Percentiles rank a stretch among this genome's conserved stretches.
Evolutionary conservation across 345 rosid genomes (phyloP).

Genomic region (Geranium rotundifolium): DNA sequence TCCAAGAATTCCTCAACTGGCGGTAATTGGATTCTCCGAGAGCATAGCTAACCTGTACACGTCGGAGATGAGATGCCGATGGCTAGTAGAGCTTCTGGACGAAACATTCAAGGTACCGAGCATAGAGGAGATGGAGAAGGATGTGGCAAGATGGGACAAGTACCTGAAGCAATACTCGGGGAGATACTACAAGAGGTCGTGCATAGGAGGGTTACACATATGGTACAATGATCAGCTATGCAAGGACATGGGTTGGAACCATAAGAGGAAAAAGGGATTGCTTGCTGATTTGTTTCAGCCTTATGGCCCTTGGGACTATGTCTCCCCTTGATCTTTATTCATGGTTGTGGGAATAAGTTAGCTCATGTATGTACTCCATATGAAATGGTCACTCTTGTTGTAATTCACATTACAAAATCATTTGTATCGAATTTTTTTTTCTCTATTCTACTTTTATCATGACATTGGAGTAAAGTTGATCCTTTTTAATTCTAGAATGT

Average conservation of each 20-base stretch:
- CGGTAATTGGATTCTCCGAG: conserved; percentile 32
- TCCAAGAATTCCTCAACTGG: conserved; percentile 30
- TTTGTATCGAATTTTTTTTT: too few relatives aligned
- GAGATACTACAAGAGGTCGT: conserved; percentile 16
- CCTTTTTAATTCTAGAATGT: too few relatives aligned
- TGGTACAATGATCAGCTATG: conserved; percentile 35
- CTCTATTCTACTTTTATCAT: too few relatives aligned
- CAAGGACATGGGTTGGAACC: conserved; percentile 34
- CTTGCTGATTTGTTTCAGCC: conserved; percentile 30
- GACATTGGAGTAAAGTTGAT: too few relatives aligned
- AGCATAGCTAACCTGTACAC: conserved; percentile 25
- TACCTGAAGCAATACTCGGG: conserved; percentile 20
- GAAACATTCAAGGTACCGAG: conserved; percentile 22
- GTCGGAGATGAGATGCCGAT: conserved; percentile 28
- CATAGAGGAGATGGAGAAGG: conserved; percentile 28
- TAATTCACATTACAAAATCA: too few relatives aligned
- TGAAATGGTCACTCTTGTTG: too few relatives aligned
- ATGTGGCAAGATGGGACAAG: conserved; percentile 17
- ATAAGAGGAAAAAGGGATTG: conserved; percentile 22
- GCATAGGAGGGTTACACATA: conserved; percentile 24
- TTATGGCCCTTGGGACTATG: conserved; percentile 30
- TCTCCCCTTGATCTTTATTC: conserved; percentile 12
- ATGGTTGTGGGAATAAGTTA: too few relatives aligned
- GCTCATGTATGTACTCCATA: too few relatives aligned
- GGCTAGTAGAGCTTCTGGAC: conserved; percentile 29